Evolutionary conservation across 768 basidiomycete species (phyloP).

Genomic region (Leccinum pellstonianum): DNA sequence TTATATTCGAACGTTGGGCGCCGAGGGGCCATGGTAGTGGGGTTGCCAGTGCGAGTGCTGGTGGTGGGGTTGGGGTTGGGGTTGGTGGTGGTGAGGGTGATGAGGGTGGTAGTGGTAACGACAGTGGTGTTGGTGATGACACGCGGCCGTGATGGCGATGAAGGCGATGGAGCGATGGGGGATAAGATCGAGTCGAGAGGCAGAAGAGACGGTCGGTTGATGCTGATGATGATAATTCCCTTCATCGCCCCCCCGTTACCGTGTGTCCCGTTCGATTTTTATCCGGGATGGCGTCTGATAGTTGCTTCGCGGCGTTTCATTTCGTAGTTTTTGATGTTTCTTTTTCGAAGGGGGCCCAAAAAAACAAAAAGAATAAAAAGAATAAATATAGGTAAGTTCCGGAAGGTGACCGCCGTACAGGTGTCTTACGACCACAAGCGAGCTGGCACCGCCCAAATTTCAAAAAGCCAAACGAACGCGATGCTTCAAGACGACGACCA

Average conservation of each 20-base stretch:
- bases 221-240: neutral
- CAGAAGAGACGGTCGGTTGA: neutral
- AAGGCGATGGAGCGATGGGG: neutral
- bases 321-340: neutral
- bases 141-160: neutral
- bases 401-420: neutral
- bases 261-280: slow-evolving; percentile 8
- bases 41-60: neutral
- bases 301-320: slow-evolving; percentile 19
- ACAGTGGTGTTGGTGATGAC: neutral
- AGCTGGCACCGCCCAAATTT: neutral
- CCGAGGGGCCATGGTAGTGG: slow-evolving; percentile 7
- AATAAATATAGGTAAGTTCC: neutral
- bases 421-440: neutral
- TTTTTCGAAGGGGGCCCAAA: neutral
- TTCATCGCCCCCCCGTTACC: slow-evolving; percentile 5
- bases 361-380: neutral
- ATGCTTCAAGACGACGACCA: neutral
- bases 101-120: neutral
- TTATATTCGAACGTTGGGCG: slow-evolving; percentile 22
- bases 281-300: slow-evolving; percentile 4
- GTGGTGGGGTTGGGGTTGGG: neutral
- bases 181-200: neutral
- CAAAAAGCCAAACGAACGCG: neutral
- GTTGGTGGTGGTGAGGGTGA: neutral